A percentile compares a stretch with the other conserved stretches of the same genome.
These are phyloP conservation scores for Quercus rubra DNA, from an alignment of 306 rosid genomes.

Conservation along the genomic window DNA sequence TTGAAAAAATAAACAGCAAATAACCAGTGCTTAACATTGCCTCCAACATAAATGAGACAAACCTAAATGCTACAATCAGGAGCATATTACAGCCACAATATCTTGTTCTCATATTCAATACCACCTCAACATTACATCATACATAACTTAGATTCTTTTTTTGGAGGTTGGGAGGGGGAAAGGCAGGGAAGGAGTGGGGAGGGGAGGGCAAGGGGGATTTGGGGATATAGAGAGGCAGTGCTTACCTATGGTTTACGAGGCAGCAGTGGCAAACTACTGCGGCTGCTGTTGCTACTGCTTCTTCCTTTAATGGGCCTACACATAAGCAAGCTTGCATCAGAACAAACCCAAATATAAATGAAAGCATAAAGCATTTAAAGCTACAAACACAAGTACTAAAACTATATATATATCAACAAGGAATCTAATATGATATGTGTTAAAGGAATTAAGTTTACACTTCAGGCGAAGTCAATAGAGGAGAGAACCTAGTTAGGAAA, in stretches of 20 bases:
- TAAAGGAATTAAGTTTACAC: too few species aligned
- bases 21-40: neutral
- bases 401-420: too few species aligned
- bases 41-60: neutral
- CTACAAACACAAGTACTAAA: neutral
- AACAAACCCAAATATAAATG: neutral
- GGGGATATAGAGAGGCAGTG: too few species aligned
- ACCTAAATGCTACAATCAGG: neutral
- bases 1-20: neutral
- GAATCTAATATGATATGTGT: too few species aligned
- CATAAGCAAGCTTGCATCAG: neutral
- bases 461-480: too few species aligned
- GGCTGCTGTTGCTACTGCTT: conserved; percentile 84
- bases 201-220: too few species aligned
- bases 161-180: too few species aligned
- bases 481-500: too few species aligned
- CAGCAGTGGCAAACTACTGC: conserved; percentile 78
- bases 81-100: conserved; percentile 15
- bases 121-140: conserved; percentile 22
- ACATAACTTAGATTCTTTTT: neutral
- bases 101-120: conserved; percentile 5
- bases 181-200: too few species aligned
- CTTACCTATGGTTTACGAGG: conserved; percentile 31
- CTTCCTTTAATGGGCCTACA: conserved; percentile 81
- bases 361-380: neutral